Evolutionary conservation across 257 asterid genomes (phyloP).

Genomic region (Plantago ovata): DNA sequence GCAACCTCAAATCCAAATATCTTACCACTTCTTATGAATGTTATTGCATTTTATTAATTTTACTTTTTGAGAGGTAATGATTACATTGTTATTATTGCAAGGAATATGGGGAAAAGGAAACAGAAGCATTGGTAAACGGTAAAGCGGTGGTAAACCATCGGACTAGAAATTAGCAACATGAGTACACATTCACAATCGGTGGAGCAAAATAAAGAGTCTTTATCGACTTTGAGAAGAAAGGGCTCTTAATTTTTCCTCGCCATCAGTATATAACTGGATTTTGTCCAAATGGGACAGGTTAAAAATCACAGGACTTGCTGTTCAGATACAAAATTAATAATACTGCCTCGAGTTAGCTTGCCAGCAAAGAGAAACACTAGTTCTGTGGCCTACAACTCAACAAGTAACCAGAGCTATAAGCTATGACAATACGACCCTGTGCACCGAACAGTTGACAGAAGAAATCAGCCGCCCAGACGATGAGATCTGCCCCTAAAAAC

Average conservation of each 20-base stretch:
- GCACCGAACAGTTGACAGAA: neutral
- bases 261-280: neutral
- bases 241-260: neutral
- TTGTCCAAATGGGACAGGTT: neutral
- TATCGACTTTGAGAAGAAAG: neutral
- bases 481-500: conserved; percentile 81
- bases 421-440: neutral
- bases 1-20: too few relatives aligned
- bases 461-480: conserved; percentile 57
- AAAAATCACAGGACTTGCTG: neutral
- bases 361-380: neutral
- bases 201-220: too few relatives aligned
- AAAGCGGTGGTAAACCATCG: too few relatives aligned
- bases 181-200: too few relatives aligned
- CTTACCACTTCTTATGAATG: too few relatives aligned
- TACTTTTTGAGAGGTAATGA: too few relatives aligned
- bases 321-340: neutral
- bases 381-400: neutral
- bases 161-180: too few relatives aligned
- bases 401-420: neutral
- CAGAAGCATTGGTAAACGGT: too few relatives aligned
- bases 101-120: too few relatives aligned
- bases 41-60: too few relatives aligned
- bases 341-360: neutral
- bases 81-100: too few relatives aligned